Evolutionary conservation across 2,329 filamentous ascomycete genomes (phyloP).

Genomic region (Orbilia oligospora): DNA sequence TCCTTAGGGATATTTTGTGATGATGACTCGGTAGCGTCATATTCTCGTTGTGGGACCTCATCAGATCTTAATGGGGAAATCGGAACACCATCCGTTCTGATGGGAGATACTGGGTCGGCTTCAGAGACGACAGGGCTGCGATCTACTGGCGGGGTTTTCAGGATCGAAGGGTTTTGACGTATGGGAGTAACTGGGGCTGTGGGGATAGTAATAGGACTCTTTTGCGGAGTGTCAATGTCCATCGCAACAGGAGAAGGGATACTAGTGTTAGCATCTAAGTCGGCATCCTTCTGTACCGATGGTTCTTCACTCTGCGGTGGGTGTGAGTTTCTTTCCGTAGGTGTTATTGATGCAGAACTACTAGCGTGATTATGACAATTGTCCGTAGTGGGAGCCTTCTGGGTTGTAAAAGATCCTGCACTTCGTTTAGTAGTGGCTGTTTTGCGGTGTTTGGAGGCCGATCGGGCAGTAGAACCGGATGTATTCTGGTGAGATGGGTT

Average conservation of each 20-base stretch:
- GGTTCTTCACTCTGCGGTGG: slow-evolving; percentile 5
- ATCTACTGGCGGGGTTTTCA: slow-evolving; percentile 12
- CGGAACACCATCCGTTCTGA: slow-evolving; percentile 34
- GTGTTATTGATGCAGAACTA: neutral
- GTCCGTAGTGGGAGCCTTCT: slow-evolving; percentile 15
- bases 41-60: slow-evolving; percentile 31
- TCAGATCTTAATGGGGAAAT: slow-evolving; percentile 49
- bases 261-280: slow-evolving; percentile 10
- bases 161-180: slow-evolving; percentile 26
- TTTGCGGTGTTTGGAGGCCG: slow-evolving; percentile 54
- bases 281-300: slow-evolving; percentile 11
- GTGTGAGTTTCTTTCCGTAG: slow-evolving; percentile 3
- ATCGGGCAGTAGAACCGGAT: slow-evolving; percentile 27
- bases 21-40: neutral
- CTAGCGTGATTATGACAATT: neutral
- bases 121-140: slow-evolving; percentile 49
- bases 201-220: slow-evolving; percentile 24
- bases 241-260: slow-evolving; percentile 51
- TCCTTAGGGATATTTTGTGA: neutral
- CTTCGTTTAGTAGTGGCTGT: slow-evolving; percentile 40
- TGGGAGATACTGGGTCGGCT: slow-evolving; percentile 51
- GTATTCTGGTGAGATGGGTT: slow-evolving; percentile 27
- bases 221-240: slow-evolving; percentile 56
- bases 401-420: slow-evolving; percentile 17
- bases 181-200: slow-evolving; percentile 31